phyloP scores from a whole-genome alignment of 495 filamentous ascomycete genomes.

The Melanomma pulvis-pyrius region DNA sequence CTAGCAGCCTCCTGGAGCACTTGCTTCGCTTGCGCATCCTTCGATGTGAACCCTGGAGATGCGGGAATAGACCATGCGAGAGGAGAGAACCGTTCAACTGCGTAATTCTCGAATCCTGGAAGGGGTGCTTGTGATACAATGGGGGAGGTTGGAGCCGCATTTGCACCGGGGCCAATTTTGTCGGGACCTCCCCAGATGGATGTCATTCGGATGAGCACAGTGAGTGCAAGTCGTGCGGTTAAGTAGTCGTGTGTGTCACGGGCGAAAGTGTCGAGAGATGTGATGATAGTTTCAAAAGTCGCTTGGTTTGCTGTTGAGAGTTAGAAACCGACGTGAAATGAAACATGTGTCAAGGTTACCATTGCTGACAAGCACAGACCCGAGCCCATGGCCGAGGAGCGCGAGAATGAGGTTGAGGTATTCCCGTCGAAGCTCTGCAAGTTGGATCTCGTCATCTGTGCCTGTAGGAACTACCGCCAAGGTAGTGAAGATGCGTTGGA shows the following conservation, averaged over 20 bases:
- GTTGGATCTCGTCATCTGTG: constrained; percentile 94
- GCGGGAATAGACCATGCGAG: constrained; percentile 83
- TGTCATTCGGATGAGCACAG: constrained; percentile 76
- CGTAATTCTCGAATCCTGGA: constrained; percentile 89
- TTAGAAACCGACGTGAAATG: not conserved
- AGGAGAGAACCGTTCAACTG: constrained; percentile 84
- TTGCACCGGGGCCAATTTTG: constrained; percentile 45
- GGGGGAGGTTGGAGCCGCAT: constrained; percentile 42
- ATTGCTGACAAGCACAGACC: constrained; percentile 81
- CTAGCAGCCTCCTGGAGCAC: constrained; percentile 81
- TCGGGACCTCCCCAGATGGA: constrained; percentile 84
- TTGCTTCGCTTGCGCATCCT: constrained; percentile 82
- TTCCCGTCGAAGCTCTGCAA: constrained; percentile 86
- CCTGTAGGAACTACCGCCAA: constrained; percentile 81
- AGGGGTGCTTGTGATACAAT: constrained; percentile 57
- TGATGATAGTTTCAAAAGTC: constrained; percentile 81
- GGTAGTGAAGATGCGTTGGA: constrained; percentile 84
- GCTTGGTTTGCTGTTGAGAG: constrained; percentile 69
- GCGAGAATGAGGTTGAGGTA: constrained; percentile 88
- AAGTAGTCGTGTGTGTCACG: constrained; percentile 74
- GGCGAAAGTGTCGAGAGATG: constrained; percentile 79
- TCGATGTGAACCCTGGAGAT: constrained; percentile 73
- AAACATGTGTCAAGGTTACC: constrained; percentile 49
- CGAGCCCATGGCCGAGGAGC: constrained; percentile 86
- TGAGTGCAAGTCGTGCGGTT: constrained; percentile 82